Conservation (phyloP, 208 protist genomes). For the Wallacemonas sp. region DNA sequence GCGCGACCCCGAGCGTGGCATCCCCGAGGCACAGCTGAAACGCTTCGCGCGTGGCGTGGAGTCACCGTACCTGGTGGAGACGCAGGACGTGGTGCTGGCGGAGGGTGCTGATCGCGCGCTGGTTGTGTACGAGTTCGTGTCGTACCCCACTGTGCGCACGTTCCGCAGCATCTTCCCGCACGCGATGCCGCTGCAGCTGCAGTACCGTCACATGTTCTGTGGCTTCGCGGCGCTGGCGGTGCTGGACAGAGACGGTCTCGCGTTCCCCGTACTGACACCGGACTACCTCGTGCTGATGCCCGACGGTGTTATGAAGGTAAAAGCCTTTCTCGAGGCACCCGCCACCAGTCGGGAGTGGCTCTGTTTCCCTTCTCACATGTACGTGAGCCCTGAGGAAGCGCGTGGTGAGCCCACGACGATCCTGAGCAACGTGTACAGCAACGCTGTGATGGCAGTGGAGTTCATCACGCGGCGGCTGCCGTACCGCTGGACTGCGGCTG, state of each 20-base stretch:
- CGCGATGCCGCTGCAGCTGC: neutral
- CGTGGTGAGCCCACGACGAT: conserved; percentile 18
- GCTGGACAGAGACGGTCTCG: neutral
- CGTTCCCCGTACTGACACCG: neutral
- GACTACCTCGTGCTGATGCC: neutral
- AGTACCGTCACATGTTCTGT: neutral
- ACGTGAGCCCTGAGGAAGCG: conserved; percentile 36
- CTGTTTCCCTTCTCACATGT: neutral
- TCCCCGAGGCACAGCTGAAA: neutral
- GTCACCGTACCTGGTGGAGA: neutral
- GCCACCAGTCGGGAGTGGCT: neutral
- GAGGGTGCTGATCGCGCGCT: neutral
- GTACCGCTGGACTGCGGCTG: conserved; percentile 29
- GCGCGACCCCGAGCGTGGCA: neutral
- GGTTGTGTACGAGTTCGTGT: neutral
- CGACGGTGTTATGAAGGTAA: conserved; percentile 1
- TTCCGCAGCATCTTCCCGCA: neutral
- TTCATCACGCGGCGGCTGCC: conserved; percentile 24
- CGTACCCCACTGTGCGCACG: neutral
- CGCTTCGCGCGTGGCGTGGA: neutral
- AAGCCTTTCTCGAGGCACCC: neutral
- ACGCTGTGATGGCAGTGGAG: conserved; percentile 29
- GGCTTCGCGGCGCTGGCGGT: neutral
- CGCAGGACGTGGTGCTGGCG: neutral
- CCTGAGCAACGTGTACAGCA: conserved; percentile 28